Evolutionary conservation across 805 yeast genomes (phyloP).

Genomic region (Metschnikowia anglica): DNA sequence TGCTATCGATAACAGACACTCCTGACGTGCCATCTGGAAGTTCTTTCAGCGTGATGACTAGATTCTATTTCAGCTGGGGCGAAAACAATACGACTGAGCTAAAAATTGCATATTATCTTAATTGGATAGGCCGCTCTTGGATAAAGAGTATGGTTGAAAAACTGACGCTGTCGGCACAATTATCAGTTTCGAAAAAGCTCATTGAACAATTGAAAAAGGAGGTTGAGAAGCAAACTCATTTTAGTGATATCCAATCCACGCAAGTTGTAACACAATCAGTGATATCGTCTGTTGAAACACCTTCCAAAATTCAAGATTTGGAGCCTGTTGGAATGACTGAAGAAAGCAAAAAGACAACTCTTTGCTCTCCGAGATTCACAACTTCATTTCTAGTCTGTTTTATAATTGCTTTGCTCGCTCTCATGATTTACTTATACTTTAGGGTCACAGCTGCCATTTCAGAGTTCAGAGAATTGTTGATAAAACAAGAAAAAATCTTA

Average conservation of each 20-base stretch:
- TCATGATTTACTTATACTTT: slow-evolving; percentile 8
- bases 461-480: slow-evolving; percentile 11
- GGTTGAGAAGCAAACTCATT: slow-evolving; percentile 20
- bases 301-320: not conserved
- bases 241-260: not conserved
- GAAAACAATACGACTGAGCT: slow-evolving; percentile 58
- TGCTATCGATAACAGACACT: slow-evolving; percentile 59
- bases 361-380: not conserved
- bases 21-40: slow-evolving; percentile 90
- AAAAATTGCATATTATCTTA: slow-evolving; percentile 66
- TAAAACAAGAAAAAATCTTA: slow-evolving; percentile 12
- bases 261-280: not conserved
- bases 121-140: slow-evolving; percentile 90
- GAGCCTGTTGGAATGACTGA: not conserved
- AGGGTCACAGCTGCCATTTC: slow-evolving; percentile 3
- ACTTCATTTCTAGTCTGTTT: not conserved
- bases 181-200: slow-evolving; percentile 54
- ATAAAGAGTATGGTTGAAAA: slow-evolving; percentile 73
- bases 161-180: slow-evolving; percentile 72
- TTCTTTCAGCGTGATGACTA: slow-evolving; percentile 71
- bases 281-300: not conserved
- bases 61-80: slow-evolving; percentile 76
- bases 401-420: slow-evolving; percentile 1
- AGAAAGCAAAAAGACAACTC: not conserved
- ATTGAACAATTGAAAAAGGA: slow-evolving; percentile 47